Evolutionary conservation across 768 basidiomycete genomes (phyloP).

Genomic region (Leccinum variicolor): DNA sequence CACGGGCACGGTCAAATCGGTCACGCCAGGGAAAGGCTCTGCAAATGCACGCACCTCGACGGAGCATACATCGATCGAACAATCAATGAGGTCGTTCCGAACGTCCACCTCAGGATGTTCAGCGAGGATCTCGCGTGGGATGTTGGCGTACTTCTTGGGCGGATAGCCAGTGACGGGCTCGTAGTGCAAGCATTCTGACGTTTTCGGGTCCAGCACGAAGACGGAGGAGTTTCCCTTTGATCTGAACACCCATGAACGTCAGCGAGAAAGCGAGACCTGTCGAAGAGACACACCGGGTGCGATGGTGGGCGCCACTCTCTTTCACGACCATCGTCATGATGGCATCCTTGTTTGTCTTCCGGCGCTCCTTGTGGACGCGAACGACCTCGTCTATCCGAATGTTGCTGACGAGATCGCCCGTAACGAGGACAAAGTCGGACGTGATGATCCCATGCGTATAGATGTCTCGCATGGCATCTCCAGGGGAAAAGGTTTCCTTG

Average conservation of each 20-base stretch:
- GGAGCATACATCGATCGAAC: constrained; percentile 90
- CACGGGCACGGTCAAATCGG: constrained; percentile 1
- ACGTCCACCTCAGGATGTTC: constrained; percentile 80
- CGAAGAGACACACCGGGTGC: constrained; percentile 57
- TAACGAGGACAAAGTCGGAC: constrained; percentile 87
- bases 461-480: constrained; percentile 91
- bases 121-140: constrained; percentile 76
- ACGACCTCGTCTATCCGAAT: constrained; percentile 89
- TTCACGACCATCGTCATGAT: constrained; percentile 97
- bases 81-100: constrained; percentile 84
- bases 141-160: constrained; percentile 50
- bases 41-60: constrained; percentile 62
- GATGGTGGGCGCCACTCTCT: constrained; percentile 66
- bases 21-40: not conserved
- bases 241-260: constrained; percentile 35
- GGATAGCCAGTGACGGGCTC: constrained; percentile 74
- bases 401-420: constrained; percentile 91
- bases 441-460: constrained; percentile 90
- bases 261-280: not conserved
- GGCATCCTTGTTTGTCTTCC: constrained; percentile 85
- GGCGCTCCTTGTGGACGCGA: constrained; percentile 80
- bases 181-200: constrained; percentile 83
- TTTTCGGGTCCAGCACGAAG: constrained; percentile 73
- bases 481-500: constrained; percentile 83
- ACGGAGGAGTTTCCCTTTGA: constrained; percentile 71